Conservation (phyloP, 83 land plant species). For the Picea engelmannii region DNA sequence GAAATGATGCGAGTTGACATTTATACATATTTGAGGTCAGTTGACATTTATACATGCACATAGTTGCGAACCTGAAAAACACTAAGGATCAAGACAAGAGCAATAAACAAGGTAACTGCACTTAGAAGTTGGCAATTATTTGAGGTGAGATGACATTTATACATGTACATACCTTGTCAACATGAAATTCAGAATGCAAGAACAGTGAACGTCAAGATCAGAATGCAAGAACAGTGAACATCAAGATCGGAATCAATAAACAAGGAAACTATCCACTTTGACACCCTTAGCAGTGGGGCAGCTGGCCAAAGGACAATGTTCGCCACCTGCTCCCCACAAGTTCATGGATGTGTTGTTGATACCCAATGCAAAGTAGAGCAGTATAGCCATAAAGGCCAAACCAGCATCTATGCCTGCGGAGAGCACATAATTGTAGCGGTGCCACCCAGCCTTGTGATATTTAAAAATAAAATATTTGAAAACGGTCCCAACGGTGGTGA, state of each 20-base stretch:
- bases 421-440: slow-evolving; percentile 63
- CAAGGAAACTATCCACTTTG: slow-evolving; percentile 29
- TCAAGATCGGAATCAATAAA: slow-evolving; percentile 6
- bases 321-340: slow-evolving; percentile 72
- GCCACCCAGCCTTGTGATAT: slow-evolving; percentile 58
- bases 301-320: slow-evolving; percentile 47
- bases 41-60: too few species aligned
- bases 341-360: slow-evolving; percentile 30
- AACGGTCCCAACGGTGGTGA: slow-evolving; percentile 46
- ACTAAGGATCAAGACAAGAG: not conserved
- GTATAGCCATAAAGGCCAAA: slow-evolving; percentile 69
- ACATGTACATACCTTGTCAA: too few species aligned
- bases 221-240: too few species aligned
- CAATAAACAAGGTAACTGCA: not conserved
- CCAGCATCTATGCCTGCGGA: slow-evolving; percentile 70
- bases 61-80: too few species aligned
- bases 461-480: slow-evolving; percentile 60
- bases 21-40: too few species aligned
- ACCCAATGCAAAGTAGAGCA: slow-evolving; percentile 48
- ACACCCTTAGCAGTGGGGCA: slow-evolving; percentile 66
- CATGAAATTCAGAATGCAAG: too few species aligned
- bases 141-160: too few species aligned
- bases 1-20: too few species aligned
- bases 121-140: too few species aligned
- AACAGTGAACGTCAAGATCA: too few species aligned